A percentile compares a stretch with the other conserved stretches of the same genome.
These are phyloP conservation scores for Sphenostylis stenocarpa DNA, from an alignment of 306 rosid genomes.

Conservation along the genomic window DNA sequence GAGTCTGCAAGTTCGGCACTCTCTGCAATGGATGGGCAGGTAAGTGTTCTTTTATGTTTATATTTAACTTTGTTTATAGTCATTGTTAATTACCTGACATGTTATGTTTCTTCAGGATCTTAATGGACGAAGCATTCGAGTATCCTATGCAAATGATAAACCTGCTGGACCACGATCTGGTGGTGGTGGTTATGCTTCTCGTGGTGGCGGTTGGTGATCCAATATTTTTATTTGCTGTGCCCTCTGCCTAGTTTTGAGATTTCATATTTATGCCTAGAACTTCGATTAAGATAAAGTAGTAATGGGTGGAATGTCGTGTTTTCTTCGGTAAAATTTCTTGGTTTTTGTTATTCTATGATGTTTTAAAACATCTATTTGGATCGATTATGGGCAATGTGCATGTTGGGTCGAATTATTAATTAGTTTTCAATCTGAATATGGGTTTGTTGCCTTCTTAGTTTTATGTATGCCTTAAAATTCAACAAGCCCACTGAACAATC, in stretches of 20 bases:
- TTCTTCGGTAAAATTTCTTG: not conserved
- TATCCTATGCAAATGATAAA: conserved; percentile 59
- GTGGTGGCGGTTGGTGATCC: conserved; percentile 34
- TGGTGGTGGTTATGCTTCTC: conserved; percentile 8
- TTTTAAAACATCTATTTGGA: not conserved
- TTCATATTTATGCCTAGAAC: not conserved
- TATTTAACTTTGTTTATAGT: not conserved
- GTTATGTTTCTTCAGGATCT: conserved; percentile 53
- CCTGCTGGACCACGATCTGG: conserved; percentile 44
- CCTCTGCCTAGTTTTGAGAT: not conserved
- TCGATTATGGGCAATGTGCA: not conserved
- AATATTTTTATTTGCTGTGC: not conserved
- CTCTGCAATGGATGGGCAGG: conserved; percentile 90
- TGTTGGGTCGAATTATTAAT: not conserved
- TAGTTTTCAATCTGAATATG: not conserved
- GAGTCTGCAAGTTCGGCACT: conserved; percentile 60
- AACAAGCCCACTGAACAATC: not conserved
- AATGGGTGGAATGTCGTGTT: not conserved
- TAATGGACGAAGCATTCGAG: conserved; percentile 64
- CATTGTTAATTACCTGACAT: conserved; percentile 9
- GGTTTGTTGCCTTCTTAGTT: not conserved
- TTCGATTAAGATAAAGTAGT: conserved; percentile 6
- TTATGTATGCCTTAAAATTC: not conserved
- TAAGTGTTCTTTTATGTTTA: conserved; percentile 8
- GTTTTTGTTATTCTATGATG: not conserved